Evolutionary conservation across 177 flowering plant genomes (phyloP), one percentile per base, ranked within the genome.

Genomic region (Vitis hybrid): DNA sequence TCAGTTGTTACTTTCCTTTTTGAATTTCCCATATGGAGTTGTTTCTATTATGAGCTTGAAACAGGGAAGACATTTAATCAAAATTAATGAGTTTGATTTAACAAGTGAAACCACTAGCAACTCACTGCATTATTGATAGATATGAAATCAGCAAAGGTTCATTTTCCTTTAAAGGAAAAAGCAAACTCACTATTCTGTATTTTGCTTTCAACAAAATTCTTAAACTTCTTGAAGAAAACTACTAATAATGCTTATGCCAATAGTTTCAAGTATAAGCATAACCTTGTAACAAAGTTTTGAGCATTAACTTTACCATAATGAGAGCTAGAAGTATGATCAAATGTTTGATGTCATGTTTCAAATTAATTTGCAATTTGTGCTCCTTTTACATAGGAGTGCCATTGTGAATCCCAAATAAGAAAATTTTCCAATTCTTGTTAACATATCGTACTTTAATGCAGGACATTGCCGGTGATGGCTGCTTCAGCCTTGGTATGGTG

Each of bases 401-500:
- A 24, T 49, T 15, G 19, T 15, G 14, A 2, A 9, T 30, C 19
- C n/a, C 11, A 1, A n/a, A 12, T 15, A 16, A 15, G n/a, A 49
- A 15, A 3, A 2, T 27, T 27, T 48, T 18, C 51, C 6, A 66
- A 30, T 18, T 40, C 3, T 13, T 67, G 61, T 40, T 56, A 64
- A 54, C 55, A 27, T 49, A 27, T 71, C n/a, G 4, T 56, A n/a
- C 16, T n/a, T 59, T n/a, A 59, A 60, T 84, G 68, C 86, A 94
- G 97, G 98, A 92, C 64, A 94, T 94, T 74, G 98, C 97, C 2
- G 64, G 91, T 56, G 89, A 94, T 81, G 97, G 98, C 50, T 94
- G 97, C 82, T 94, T 94, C 81, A 94, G 98, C 82, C 87, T 94
- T 11, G 98, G 98, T 14, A 93, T 94, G 97, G 81, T 94, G 66